Conservation (phyloP, 495 filamentous ascomycete species). For the Penicillium psychrofluorescens region DNA sequence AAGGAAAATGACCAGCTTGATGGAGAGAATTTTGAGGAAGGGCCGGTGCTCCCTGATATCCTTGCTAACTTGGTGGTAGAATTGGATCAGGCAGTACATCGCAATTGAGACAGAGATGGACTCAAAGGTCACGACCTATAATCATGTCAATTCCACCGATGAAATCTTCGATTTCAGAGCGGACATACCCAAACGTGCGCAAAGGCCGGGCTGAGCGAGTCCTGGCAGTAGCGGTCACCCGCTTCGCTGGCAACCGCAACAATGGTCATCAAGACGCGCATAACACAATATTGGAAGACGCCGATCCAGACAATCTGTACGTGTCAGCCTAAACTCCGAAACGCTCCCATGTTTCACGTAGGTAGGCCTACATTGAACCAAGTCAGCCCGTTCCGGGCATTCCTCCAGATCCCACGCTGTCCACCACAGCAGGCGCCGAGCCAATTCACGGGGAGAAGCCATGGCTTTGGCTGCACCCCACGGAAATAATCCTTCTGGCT, state of each 20-base stretch:
- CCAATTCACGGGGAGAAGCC: constrained; percentile 66
- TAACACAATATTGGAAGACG: constrained; percentile 86
- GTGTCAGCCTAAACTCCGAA: constrained; percentile 1
- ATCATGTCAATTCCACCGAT: constrained; percentile 3
- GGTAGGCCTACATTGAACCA: constrained; percentile 69
- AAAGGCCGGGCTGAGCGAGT: constrained; percentile 68
- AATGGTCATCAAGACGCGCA: constrained; percentile 78
- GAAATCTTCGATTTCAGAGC: constrained; percentile 47
- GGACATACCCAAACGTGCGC: constrained; percentile 72
- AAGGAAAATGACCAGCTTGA: constrained; percentile 92
- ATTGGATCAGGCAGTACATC: constrained; percentile 90
- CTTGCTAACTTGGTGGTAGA: constrained; percentile 68
- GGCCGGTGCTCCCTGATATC: constrained; percentile 65
- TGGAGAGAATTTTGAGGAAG: constrained; percentile 78
- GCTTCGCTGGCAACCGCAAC: constrained; percentile 68
- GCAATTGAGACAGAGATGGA: constrained; percentile 70
- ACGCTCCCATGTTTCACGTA: background rate
- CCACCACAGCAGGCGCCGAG: constrained; percentile 62
- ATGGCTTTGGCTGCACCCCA: constrained; percentile 55
- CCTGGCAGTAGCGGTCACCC: constrained; percentile 66
- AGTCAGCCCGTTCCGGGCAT: constrained; percentile 75
- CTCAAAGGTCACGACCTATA: constrained; percentile 61
- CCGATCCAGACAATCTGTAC: constrained; percentile 71
- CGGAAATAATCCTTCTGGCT: constrained; percentile 87
- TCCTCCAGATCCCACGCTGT: constrained; percentile 59